A percentile compares a stretch with the other conserved stretches of the same genome.
These are phyloP conservation scores for Marchantia paleacea DNA, from an alignment of 225 moss, liverwort and hornwort species.

Conservation along the genomic window DNA sequence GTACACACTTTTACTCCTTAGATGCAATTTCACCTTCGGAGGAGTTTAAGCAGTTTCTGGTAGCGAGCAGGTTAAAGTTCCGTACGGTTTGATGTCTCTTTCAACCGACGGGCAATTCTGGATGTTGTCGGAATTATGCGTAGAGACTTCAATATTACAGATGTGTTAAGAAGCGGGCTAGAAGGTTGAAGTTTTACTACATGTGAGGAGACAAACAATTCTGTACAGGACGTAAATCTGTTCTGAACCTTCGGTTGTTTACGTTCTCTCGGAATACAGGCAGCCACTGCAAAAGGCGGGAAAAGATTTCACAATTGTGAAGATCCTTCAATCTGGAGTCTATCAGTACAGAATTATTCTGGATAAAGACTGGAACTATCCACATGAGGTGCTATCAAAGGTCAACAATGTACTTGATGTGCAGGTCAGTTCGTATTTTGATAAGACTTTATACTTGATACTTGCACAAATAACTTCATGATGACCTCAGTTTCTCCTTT, in stretches of 20 bases:
- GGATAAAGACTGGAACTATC: constrained; percentile 81
- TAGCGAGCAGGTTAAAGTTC: too few species aligned
- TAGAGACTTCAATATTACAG: too few species aligned
- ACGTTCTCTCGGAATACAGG: constrained; percentile 34
- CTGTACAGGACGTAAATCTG: too few species aligned
- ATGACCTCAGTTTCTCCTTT: not conserved
- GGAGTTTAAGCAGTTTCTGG: too few species aligned
- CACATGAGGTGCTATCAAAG: constrained; percentile 60
- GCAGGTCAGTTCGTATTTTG: constrained; percentile 55
- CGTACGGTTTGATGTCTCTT: too few species aligned
- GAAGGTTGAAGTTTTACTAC: too few species aligned
- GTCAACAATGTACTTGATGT: constrained; percentile 91
- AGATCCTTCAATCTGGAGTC: constrained; percentile 88
- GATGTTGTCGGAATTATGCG: too few species aligned
- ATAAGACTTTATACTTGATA: not conserved
- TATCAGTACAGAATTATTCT: constrained; percentile 90
- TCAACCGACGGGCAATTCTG: too few species aligned
- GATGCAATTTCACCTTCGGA: too few species aligned
- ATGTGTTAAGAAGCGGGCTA: too few species aligned
- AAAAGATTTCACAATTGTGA: constrained; percentile 83
- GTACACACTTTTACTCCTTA: too few species aligned
- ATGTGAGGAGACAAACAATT: not conserved
- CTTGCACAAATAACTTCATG: not conserved
- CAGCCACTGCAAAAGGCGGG: constrained; percentile 86
- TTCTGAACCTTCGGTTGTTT: not conserved